Conservation (phyloP, 148 eudicot species). For the Fagopyrum homotropicum region DNA sequence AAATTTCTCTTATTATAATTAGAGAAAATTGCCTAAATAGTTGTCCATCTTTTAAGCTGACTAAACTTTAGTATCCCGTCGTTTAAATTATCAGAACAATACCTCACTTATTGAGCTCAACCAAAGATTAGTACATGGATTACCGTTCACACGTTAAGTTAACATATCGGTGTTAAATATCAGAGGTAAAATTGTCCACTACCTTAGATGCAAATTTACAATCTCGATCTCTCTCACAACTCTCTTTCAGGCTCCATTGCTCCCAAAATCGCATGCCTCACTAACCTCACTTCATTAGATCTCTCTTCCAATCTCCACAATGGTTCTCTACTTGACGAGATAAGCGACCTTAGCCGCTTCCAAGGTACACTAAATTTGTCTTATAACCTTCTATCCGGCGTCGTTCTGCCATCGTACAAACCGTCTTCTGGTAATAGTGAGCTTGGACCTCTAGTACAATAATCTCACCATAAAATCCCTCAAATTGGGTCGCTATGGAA, state of each 20-base stretch:
- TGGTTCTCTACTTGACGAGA: constrained; percentile 49
- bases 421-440: constrained; percentile 57
- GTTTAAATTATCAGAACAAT: no score
- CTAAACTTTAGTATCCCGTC: no score
- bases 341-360: constrained; percentile 41
- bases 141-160: no score
- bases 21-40: no score
- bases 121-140: no score
- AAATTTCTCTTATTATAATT: no score
- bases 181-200: constrained; percentile 13
- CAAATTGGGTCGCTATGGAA: constrained; percentile 64
- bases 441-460: constrained; percentile 68
- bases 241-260: constrained; percentile 59
- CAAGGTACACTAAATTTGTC: constrained; percentile 69
- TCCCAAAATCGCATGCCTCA: constrained; percentile 29
- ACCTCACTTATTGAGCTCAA: no score
- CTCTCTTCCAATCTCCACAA: constrained; percentile 58
- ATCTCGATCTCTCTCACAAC: constrained; percentile 64
- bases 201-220: constrained; percentile 39
- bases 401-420: constrained; percentile 52
- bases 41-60: no score
- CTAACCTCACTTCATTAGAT: constrained; percentile 37
- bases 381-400: constrained; percentile 57
- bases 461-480: constrained; percentile 80
- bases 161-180: no score